Evolutionary conservation across 1,284 basidiomycete species (phyloP).

Genomic region (Rhodotorula sp.): DNA sequence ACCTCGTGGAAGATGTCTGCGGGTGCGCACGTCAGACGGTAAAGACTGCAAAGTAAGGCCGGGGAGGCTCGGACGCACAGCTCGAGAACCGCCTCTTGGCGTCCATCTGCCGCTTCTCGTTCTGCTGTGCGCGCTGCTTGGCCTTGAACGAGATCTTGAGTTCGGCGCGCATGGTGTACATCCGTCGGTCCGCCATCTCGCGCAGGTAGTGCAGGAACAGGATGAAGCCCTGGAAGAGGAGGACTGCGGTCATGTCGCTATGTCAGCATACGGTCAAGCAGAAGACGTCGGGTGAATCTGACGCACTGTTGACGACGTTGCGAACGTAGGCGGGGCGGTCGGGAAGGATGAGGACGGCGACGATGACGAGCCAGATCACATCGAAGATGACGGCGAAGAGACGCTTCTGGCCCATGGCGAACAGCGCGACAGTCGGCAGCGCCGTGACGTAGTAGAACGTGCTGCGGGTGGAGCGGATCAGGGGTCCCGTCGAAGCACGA

Average conservation of each 20-base stretch:
- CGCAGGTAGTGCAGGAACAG: slow-evolving; percentile 50
- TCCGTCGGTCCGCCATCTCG: slow-evolving; percentile 61
- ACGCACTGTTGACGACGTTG: slow-evolving; percentile 28
- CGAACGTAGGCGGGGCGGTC: slow-evolving; percentile 18
- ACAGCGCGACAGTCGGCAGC: slow-evolving; percentile 71
- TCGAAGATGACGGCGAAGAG: slow-evolving; percentile 66
- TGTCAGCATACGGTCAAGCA: not conserved
- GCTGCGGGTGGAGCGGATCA: slow-evolving; percentile 50
- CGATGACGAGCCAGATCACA: slow-evolving; percentile 47
- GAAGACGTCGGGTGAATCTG: not conserved
- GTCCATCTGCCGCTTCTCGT: slow-evolving; percentile 57
- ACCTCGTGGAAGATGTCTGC: slow-evolving; percentile 72
- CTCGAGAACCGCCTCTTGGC: slow-evolving; percentile 32
- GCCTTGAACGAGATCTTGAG: slow-evolving; percentile 64
- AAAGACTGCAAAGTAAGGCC: not conserved
- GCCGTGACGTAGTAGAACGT: slow-evolving; percentile 59
- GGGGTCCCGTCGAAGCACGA: slow-evolving; percentile 51
- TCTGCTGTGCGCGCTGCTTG: slow-evolving; percentile 79
- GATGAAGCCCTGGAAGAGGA: slow-evolving; percentile 61
- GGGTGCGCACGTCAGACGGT: not conserved
- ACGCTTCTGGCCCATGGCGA: slow-evolving; percentile 70
- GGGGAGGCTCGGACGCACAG: slow-evolving; percentile 4
- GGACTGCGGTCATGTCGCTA: slow-evolving; percentile 52
- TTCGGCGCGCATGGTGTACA: slow-evolving; percentile 66
- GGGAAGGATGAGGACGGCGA: slow-evolving; percentile 21